phyloP scores from a whole-genome alignment of 106 monocot species.

The Iris macrosiphon region DNA sequence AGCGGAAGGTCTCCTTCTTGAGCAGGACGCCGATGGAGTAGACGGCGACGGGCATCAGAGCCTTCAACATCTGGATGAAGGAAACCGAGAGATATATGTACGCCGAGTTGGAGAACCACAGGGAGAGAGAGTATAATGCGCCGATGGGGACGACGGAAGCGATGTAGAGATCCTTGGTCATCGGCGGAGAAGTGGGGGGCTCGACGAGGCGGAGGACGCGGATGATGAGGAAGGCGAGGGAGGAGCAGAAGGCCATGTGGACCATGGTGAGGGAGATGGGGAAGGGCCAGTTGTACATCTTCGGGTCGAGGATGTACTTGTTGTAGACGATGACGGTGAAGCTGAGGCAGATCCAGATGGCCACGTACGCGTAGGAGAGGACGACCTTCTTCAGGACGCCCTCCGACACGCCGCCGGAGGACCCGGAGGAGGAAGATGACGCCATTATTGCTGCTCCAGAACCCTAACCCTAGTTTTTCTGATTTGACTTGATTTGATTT shows the following conservation, averaged over 20 bases:
- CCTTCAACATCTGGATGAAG: slow-evolving; percentile 63
- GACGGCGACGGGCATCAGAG: slow-evolving; percentile 53
- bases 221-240: slow-evolving; percentile 31
- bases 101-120: slow-evolving; percentile 56
- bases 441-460: slow-evolving; percentile 2
- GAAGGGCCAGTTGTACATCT: slow-evolving; percentile 51
- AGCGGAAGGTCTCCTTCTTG: slow-evolving; percentile 22
- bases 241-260: slow-evolving; percentile 52
- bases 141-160: slow-evolving; percentile 49
- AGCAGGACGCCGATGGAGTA: slow-evolving; percentile 39
- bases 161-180: slow-evolving; percentile 35
- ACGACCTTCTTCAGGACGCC: slow-evolving; percentile 28
- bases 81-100: slow-evolving; percentile 60
- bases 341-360: slow-evolving; percentile 35
- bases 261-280: slow-evolving; percentile 47
- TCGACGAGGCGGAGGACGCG: slow-evolving; percentile 27
- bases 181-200: slow-evolving; percentile 18
- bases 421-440: background rate
- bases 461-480: too few relatives aligned
- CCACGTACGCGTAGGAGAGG: slow-evolving; percentile 30
- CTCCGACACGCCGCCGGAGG: too few relatives aligned
- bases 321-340: slow-evolving; percentile 52
- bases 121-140: slow-evolving; percentile 41
- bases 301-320: slow-evolving; percentile 49
- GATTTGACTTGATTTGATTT: too few relatives aligned